These are phyloP conservation scores for Camellia lanceoleosa DNA, from an alignment of 148 eudicot genomes.

Conservation along the genomic window DNA sequence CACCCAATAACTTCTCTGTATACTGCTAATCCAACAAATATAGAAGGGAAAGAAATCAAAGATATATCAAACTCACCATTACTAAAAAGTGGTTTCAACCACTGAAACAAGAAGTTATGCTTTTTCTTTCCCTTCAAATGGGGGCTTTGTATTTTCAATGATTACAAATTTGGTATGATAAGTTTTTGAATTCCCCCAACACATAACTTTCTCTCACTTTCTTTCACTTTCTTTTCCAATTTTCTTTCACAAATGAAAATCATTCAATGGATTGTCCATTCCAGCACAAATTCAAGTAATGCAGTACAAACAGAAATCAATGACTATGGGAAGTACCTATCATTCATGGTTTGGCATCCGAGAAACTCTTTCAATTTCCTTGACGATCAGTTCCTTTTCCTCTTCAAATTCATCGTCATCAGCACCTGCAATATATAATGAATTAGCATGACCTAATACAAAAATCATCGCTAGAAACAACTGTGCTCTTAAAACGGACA, in stretches of 20 bases:
- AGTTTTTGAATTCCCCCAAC: background rate
- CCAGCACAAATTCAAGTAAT: background rate
- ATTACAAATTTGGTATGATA: background rate
- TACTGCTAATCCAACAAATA: no score
- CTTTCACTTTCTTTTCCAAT: background rate
- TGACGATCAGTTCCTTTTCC: conserved; percentile 84
- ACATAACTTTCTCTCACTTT: background rate
- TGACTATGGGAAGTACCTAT: conserved; percentile 16
- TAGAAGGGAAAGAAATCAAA: no score
- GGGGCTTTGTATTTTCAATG: background rate
- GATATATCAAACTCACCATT: background rate
- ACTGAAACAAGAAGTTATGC: background rate
- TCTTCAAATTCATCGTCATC: conserved; percentile 97
- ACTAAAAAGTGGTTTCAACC: background rate
- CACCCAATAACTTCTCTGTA: no score
- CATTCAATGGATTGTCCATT: background rate
- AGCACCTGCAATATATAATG: conserved; percentile 44
- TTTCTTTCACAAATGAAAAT: background rate
- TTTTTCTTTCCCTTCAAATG: background rate
- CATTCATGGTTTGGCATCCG: conserved; percentile 37
- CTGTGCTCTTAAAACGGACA: background rate
- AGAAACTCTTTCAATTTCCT: conserved; percentile 76
- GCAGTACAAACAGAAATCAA: background rate
- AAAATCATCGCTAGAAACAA: background rate
- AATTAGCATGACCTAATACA: background rate